Conservation (phyloP, 495 filamentous ascomycete genomes). For the Lasiosphaeria ovina region DNA sequence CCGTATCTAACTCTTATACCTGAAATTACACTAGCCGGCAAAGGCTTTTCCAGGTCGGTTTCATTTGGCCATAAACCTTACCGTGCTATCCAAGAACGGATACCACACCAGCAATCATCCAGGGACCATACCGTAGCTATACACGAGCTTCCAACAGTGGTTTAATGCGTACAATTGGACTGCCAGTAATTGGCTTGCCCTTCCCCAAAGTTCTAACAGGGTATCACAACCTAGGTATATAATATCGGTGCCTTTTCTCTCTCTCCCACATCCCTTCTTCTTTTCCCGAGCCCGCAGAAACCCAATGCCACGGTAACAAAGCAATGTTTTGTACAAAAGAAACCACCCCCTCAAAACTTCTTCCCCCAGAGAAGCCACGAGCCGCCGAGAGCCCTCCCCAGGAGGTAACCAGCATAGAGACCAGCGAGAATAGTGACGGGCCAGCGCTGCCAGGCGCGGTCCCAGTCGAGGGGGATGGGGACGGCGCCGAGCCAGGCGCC, state of each 20-base stretch:
- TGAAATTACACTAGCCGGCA: no score
- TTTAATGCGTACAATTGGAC: background rate
- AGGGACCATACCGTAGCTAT: no score
- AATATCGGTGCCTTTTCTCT: no score
- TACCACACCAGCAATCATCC: no score
- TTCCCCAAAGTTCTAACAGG: slow-evolving; percentile 1
- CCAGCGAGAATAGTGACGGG: slow-evolving; percentile 75
- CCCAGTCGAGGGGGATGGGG: slow-evolving; percentile 95
- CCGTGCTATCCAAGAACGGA: no score
- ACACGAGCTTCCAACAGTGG: background rate
- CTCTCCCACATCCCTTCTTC: background rate
- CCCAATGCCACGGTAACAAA: slow-evolving; percentile 4
- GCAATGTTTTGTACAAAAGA: background rate
- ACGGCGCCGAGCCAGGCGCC: slow-evolving; percentile 79
- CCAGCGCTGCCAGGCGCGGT: slow-evolving; percentile 95
- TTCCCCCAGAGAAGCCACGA: slow-evolving; percentile 36
- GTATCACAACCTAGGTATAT: slow-evolving; percentile 5
- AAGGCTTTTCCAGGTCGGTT: no score
- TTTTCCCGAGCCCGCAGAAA: slow-evolving; percentile 14
- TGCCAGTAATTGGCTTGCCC: background rate
- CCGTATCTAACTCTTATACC: no score
- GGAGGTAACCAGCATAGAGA: slow-evolving; percentile 39
- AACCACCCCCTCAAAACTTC: slow-evolving; percentile 28
- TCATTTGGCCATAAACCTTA: no score
- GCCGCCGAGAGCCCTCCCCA: slow-evolving; percentile 39